Percentiles rank a stretch among this genome's conserved stretches.
Conservation (phyloP, 2,329 filamentous ascomycete genomes). For the Diaporthe sp. region DNA sequence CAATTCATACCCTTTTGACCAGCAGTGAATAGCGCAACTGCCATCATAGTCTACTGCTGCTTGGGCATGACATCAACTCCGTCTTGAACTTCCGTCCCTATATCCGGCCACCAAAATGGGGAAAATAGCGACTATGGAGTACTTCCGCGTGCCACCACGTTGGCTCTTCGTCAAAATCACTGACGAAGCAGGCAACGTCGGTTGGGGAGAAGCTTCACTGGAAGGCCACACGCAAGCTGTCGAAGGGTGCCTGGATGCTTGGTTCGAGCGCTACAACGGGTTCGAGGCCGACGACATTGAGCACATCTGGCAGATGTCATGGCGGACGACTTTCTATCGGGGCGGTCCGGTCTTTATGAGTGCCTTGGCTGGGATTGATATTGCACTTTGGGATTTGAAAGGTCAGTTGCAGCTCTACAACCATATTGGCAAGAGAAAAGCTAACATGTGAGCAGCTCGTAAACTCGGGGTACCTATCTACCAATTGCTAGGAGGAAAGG, state of each 20-base stretch:
- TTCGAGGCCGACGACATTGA: conserved; percentile 78
- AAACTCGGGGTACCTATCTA: conserved; percentile 70
- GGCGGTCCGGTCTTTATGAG: conserved; percentile 80
- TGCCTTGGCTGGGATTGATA: conserved; percentile 77
- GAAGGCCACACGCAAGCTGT: conserved; percentile 76
- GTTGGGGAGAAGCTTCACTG: conserved; percentile 76
- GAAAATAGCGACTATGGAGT: conserved; percentile 73
- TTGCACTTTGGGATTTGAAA: conserved; percentile 79
- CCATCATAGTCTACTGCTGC: neutral
- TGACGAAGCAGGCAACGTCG: conserved; percentile 69
- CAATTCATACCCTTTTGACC: neutral
- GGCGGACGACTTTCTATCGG: conserved; percentile 76
- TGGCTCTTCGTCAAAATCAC: conserved; percentile 79
- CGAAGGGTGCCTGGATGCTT: conserved; percentile 74
- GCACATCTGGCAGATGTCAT: conserved; percentile 77
- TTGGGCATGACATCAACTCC: neutral
- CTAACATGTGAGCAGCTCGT: conserved; percentile 36
- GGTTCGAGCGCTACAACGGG: conserved; percentile 68
- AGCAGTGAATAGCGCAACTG: neutral
- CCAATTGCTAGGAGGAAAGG: conserved; percentile 75
- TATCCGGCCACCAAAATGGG: conserved; percentile 58
- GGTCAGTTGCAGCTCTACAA: conserved; percentile 45
- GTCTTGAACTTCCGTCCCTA: neutral
- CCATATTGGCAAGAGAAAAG: neutral
- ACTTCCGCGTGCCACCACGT: conserved; percentile 75